These are phyloP conservation scores for Monosporozyma servazzii DNA, from an alignment of 805 yeast species.

Conservation along the genomic window DNA sequence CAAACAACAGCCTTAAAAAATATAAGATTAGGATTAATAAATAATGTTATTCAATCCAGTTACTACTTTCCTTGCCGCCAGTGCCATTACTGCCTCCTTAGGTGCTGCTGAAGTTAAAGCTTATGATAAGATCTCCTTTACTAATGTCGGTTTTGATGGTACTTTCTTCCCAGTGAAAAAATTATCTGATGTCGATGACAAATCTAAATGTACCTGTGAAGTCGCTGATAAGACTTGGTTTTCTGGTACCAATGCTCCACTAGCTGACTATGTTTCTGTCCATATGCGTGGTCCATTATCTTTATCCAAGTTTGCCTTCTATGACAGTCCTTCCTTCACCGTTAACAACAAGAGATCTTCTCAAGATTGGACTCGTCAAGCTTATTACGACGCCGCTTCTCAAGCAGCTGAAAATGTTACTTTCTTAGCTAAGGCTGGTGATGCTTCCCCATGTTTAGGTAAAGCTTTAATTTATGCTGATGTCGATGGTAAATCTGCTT, in stretches of 20 bases:
- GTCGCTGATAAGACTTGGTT: constrained; percentile 23
- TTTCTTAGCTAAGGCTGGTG: constrained; percentile 57
- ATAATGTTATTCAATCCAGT: neutral
- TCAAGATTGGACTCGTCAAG: constrained; percentile 47
- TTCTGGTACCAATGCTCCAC: constrained; percentile 56
- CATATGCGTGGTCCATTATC: constrained; percentile 71
- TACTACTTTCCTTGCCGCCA: neutral
- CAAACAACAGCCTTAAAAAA: neutral
- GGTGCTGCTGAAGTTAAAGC: constrained; percentile 7
- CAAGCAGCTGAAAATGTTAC: constrained; percentile 55
- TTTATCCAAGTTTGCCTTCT: constrained; percentile 52
- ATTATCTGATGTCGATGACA: constrained; percentile 15
- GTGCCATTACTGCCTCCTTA: constrained; percentile 2
- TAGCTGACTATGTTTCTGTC: constrained; percentile 57
- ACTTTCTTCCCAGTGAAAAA: constrained; percentile 24
- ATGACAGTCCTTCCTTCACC: constrained; percentile 37
- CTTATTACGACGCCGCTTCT: constrained; percentile 42
- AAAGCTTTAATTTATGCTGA: constrained; percentile 56
- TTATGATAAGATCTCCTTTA: constrained; percentile 18
- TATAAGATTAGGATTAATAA: neutral
- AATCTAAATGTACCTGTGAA: constrained; percentile 24
- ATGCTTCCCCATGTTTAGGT: constrained; percentile 54
- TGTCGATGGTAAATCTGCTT: constrained; percentile 42
- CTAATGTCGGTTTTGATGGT: constrained; percentile 29
- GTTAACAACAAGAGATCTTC: constrained; percentile 25